These are phyloP conservation scores for Babesia ovis DNA, from an alignment of 169 alveolate genomes.

Conservation along the genomic window DNA sequence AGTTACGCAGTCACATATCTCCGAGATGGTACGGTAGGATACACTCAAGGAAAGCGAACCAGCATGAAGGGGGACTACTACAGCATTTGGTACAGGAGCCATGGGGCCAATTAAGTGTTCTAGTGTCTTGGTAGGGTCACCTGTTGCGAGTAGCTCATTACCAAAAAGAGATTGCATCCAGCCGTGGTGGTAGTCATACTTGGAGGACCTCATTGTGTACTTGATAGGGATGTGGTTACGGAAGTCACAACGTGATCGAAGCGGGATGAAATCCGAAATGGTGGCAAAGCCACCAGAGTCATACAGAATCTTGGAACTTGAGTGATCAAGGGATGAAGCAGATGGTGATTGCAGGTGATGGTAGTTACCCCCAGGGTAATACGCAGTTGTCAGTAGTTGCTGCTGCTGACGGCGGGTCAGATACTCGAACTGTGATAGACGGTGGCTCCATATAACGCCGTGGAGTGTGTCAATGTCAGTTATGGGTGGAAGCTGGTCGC, in stretches of 20 bases:
- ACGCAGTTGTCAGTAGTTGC: not conserved
- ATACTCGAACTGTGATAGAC: constrained; percentile 1
- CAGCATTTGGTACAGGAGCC: constrained; percentile 21
- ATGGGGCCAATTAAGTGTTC: too few species aligned
- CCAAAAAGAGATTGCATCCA: constrained; percentile 37
- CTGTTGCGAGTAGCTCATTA: not conserved
- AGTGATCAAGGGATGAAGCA: not conserved
- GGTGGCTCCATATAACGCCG: constrained; percentile 4
- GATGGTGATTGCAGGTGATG: not conserved
- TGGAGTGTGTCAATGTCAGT: constrained; percentile 3
- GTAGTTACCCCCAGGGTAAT: too few species aligned
- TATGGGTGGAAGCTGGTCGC: too few species aligned
- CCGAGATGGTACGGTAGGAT: constrained; percentile 32
- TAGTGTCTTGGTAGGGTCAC: not conserved
- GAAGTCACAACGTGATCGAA: constrained; percentile 32
- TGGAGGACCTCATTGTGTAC: constrained; percentile 21
- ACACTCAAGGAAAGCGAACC: constrained; percentile 22
- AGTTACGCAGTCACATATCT: constrained; percentile 37
- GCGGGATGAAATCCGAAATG: constrained; percentile 27
- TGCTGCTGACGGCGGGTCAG: not conserved
- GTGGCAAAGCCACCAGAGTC: constrained; percentile 27
- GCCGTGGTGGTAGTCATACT: not conserved
- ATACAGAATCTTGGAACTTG: constrained; percentile 2
- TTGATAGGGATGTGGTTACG: constrained; percentile 57
- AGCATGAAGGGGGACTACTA: constrained; percentile 55